Evolutionary conservation across 1,139 yeast species (phyloP).

Genomic region (Nakaseomyces sp.): DNA sequence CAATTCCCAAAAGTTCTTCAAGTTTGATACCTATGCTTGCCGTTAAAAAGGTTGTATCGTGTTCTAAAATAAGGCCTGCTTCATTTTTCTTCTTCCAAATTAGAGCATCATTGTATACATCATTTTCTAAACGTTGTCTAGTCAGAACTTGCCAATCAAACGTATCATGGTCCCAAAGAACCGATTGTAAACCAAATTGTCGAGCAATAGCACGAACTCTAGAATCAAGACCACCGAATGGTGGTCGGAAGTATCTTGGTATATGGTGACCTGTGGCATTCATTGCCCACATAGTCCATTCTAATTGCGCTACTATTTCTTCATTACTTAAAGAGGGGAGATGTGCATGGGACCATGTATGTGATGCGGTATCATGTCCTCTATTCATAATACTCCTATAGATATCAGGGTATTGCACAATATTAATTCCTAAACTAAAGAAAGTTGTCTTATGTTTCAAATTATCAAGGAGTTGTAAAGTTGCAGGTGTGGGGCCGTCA

Average conservation of each 20-base stretch:
- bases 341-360: constrained; percentile 88
- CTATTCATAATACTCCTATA: constrained; percentile 46
- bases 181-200: constrained; percentile 81
- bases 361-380: constrained; percentile 81
- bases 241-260: constrained; percentile 95
- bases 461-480: constrained; percentile 47
- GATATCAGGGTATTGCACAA: constrained; percentile 65
- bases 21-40: constrained; percentile 62
- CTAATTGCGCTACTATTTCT: constrained; percentile 75
- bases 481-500: constrained; percentile 82
- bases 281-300: constrained; percentile 98
- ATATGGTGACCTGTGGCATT: constrained; percentile 82
- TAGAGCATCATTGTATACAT: constrained; percentile 47
- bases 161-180: constrained; percentile 86
- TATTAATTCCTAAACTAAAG: constrained; percentile 77
- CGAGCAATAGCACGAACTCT: constrained; percentile 71
- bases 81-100: constrained; percentile 40
- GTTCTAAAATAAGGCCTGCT: constrained; percentile 72
- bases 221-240: constrained; percentile 89
- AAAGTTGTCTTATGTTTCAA: constrained; percentile 58
- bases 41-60: constrained; percentile 62
- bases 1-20: constrained; percentile 41
- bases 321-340: constrained; percentile 71
- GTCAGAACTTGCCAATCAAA: constrained; percentile 75
- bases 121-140: constrained; percentile 37